Evolutionary conservation across 1,284 basidiomycete species (phyloP).

Genomic region (Ceratobasidium sp.): DNA sequence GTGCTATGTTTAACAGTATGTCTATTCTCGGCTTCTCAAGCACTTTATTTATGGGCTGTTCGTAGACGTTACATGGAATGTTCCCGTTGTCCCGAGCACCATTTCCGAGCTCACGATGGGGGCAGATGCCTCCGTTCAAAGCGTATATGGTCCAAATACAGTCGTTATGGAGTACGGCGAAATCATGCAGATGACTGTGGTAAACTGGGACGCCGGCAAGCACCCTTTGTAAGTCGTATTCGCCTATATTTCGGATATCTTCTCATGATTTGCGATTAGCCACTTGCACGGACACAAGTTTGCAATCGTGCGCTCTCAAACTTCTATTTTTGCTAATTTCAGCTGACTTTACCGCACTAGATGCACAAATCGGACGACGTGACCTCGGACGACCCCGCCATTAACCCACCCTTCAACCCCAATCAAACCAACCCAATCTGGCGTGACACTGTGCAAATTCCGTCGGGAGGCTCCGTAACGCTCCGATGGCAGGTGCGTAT

Average conservation of each 20-base stretch:
- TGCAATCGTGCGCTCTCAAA: conserved; percentile 68
- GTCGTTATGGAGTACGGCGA: conserved; percentile 81
- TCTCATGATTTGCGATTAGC: conserved; percentile 58
- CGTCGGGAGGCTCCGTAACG: conserved; percentile 69
- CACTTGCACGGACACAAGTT: conserved; percentile 87
- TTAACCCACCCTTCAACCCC: conserved; percentile 86
- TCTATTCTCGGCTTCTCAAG: neutral
- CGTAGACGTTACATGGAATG: conserved; percentile 56
- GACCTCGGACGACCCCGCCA: conserved; percentile 76
- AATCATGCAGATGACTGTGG: conserved; percentile 83
- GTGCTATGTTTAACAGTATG: conserved; percentile 72
- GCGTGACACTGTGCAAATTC: conserved; percentile 81
- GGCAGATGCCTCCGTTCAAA: conserved; percentile 70
- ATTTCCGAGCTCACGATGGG: conserved; percentile 84
- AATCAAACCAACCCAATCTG: conserved; percentile 86
- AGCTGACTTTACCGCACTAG: conserved; percentile 7
- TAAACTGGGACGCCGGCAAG: conserved; percentile 81
- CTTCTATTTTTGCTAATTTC: neutral
- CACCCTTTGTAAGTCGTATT: conserved; percentile 78
- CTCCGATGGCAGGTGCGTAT: conserved; percentile 60
- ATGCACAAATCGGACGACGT: conserved; percentile 74
- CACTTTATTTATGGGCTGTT: neutral
- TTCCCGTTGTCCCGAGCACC: conserved; percentile 74
- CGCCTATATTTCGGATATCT: conserved; percentile 39
- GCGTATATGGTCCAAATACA: conserved; percentile 82